phyloP scores from a whole-genome alignment of 345 rosid species.

The Raphanus raphanistrum region DNA sequence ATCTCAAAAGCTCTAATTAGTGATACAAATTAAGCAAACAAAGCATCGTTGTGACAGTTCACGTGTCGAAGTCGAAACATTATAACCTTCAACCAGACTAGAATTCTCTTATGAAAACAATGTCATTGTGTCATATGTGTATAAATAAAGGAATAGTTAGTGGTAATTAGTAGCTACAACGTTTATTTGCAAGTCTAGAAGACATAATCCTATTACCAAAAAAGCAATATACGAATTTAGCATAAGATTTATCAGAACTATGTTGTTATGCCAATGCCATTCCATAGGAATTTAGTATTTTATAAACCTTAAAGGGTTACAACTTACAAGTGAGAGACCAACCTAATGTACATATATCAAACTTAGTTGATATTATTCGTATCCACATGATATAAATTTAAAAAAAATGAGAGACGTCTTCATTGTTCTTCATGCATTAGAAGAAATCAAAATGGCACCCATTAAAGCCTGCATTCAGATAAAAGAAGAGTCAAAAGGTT shows the following conservation, averaged over 20 bases:
- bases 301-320: slow-evolving; percentile 15
- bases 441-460: slow-evolving; percentile 57
- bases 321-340: slow-evolving; percentile 32
- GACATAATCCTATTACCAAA: background rate
- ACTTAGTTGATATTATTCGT: slow-evolving; percentile 32
- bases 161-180: too few species aligned
- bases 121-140: too few species aligned
- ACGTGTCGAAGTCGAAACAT: slow-evolving; percentile 6
- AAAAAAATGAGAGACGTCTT: slow-evolving; percentile 19
- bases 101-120: slow-evolving; percentile 9
- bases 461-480: slow-evolving; percentile 47
- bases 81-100: background rate
- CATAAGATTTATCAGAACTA: slow-evolving; percentile 14
- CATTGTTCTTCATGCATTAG: slow-evolving; percentile 28
- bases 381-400: background rate
- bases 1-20: too few species aligned
- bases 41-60: background rate
- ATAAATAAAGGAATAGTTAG: too few species aligned
- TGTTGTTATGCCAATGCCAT: background rate
- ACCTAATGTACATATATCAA: slow-evolving; percentile 24
- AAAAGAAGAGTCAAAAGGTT: background rate
- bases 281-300: background rate
- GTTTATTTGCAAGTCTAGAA: too few species aligned
- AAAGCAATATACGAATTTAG: slow-evolving; percentile 25
- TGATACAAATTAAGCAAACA: too few species aligned